A percentile compares a stretch with the other conserved stretches of the same genome.
Conservation (phyloP, 208 protist species). For the Borovskyia barvae region DNA sequence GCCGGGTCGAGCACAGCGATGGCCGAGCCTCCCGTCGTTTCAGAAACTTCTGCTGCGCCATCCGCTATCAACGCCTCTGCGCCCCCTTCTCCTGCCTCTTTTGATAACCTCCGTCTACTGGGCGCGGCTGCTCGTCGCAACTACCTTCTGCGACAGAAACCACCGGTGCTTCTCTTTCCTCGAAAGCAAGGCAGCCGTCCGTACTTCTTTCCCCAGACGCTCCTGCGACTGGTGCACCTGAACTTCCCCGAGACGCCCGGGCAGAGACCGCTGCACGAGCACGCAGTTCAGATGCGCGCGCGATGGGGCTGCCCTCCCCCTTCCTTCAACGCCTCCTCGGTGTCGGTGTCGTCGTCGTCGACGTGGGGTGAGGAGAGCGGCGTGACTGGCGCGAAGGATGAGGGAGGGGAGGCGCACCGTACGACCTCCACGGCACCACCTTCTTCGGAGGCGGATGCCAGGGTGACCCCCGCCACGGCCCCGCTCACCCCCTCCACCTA, state of each 20-base stretch:
- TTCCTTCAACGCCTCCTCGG: too few species aligned
- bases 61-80: too few species aligned
- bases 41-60: too few species aligned
- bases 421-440: neutral
- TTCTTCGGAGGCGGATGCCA: neutral
- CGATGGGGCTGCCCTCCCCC: conserved; percentile 26
- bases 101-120: conserved; percentile 8
- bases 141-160: conserved; percentile 27
- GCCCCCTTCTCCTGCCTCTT: too few species aligned
- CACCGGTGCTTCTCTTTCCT: conserved; percentile 42
- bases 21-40: too few species aligned
- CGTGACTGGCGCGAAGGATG: neutral
- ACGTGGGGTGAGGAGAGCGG: neutral
- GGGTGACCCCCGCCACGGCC: neutral
- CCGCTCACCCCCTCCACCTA: conserved; percentile 13
- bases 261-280: conserved; percentile 11
- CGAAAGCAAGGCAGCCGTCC: conserved; percentile 43
- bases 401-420: neutral
- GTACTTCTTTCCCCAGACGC: conserved; percentile 37
- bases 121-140: conserved; percentile 15
- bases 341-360: too few species aligned
- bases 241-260: conserved; percentile 5
- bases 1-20: too few species aligned
- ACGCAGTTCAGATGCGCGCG: conserved; percentile 4
- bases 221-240: conserved; percentile 24